Percentiles rank a stretch among this genome's conserved stretches.
phyloP scores from a whole-genome alignment of 2,329 filamentous ascomycete species.

The Colletotrichum sp. region DNA sequence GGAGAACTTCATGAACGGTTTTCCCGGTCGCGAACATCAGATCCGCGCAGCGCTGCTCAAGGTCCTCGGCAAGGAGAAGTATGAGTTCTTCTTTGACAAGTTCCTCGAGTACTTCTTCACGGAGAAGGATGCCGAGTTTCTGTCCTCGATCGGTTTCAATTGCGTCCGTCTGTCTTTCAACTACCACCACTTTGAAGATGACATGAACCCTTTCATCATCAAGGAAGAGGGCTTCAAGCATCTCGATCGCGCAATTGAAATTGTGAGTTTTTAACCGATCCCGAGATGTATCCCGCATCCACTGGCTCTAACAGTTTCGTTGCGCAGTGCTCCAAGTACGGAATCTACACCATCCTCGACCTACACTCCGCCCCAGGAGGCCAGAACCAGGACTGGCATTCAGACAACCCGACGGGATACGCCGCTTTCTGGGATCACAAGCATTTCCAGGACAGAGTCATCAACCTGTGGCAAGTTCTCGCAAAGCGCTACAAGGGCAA shows the following conservation, averaged over 20 bases:
- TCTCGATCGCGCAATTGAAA: constrained; percentile 52
- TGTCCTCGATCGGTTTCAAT: constrained; percentile 59
- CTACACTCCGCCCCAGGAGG: constrained; percentile 49
- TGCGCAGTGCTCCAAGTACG: constrained; percentile 38
- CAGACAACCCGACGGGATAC: constrained; percentile 39
- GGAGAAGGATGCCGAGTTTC: constrained; percentile 62
- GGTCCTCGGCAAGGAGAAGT: constrained; percentile 60
- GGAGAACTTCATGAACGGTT: constrained; percentile 71
- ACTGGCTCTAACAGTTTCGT: background rate
- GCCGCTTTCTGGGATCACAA: constrained; percentile 53
- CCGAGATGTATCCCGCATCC: background rate
- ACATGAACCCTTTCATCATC: constrained; percentile 52
- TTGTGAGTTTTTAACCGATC: constrained; percentile 23
- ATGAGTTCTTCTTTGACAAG: constrained; percentile 65
- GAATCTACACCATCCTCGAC: constrained; percentile 50
- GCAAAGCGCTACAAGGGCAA: constrained; percentile 47
- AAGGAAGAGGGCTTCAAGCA: constrained; percentile 54
- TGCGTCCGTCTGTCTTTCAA: constrained; percentile 67
- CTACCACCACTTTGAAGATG: constrained; percentile 61
- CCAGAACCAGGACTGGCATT: constrained; percentile 55
- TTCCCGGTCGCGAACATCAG: constrained; percentile 61
- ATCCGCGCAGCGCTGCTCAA: constrained; percentile 58
- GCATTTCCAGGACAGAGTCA: constrained; percentile 48
- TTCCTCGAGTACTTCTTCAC: constrained; percentile 64
- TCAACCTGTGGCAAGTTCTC: constrained; percentile 48